A percentile compares a stretch with the other conserved stretches of the same genome.
Evolutionary conservation across 129 eudicot genomes (phyloP).

Genomic region (Dittrichia graveolens): DNA sequence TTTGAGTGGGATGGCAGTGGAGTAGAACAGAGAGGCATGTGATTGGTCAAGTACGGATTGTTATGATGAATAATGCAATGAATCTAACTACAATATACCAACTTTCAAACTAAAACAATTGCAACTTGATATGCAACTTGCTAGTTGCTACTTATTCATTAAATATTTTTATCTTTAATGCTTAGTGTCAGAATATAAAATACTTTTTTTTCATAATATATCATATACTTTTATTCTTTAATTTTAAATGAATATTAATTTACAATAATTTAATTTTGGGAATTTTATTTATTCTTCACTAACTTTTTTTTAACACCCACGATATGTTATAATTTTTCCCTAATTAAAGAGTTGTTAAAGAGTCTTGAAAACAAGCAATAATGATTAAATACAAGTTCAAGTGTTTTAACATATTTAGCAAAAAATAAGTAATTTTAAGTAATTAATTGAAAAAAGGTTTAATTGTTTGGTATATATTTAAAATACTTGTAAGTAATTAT

Average conservation of each 20-base stretch:
- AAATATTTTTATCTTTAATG: not conserved
- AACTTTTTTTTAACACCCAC: not conserved
- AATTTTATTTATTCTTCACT: not conserved
- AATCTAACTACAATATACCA: slow-evolving; percentile 23
- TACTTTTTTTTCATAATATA: not conserved
- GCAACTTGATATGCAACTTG: slow-evolving; percentile 30
- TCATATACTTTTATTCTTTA: not conserved
- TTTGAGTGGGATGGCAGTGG: slow-evolving; percentile 29
- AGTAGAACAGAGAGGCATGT: slow-evolving; percentile 29
- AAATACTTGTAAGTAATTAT: too few species aligned
- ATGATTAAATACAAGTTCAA: too few species aligned
- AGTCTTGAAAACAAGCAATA: not conserved
- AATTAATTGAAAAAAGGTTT: too few species aligned
- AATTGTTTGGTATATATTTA: too few species aligned
- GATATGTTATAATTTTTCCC: not conserved
- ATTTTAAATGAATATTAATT: not conserved
- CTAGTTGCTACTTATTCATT: slow-evolving; percentile 8
- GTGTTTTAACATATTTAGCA: too few species aligned
- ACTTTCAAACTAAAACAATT: slow-evolving; percentile 29
- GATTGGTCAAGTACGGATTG: slow-evolving; percentile 33
- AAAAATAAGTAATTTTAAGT: too few species aligned
- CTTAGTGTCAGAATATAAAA: slow-evolving; percentile 13
- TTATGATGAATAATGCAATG: slow-evolving; percentile 27
- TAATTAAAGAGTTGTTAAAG: not conserved
- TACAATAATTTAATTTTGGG: not conserved